A percentile compares a stretch with the other conserved stretches of the same genome.
Evolutionary conservation across 2,329 filamentous ascomycete species (phyloP).

Genomic region (Cryphonectria nitschkei): DNA sequence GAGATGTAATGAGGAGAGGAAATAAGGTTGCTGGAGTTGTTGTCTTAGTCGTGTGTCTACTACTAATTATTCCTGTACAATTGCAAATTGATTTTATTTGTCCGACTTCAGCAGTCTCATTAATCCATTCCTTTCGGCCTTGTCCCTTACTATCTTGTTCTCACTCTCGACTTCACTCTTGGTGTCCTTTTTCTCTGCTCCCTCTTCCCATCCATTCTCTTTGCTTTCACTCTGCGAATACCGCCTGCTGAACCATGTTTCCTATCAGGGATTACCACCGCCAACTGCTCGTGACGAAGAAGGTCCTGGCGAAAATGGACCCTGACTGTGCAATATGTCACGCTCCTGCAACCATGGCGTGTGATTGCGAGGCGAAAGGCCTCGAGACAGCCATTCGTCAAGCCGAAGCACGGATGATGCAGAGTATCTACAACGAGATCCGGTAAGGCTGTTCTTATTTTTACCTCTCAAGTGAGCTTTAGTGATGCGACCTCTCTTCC

Average conservation of each 20-base stretch:
- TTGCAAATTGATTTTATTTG: slow-evolving; percentile 33
- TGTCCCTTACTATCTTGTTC: background rate
- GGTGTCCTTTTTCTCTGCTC: slow-evolving; percentile 24
- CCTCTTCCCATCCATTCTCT: slow-evolving; percentile 35
- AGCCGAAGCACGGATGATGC: slow-evolving; percentile 67
- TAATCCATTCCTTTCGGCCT: slow-evolving; percentile 1
- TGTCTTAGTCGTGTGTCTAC: slow-evolving; percentile 30
- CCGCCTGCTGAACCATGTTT: slow-evolving; percentile 32
- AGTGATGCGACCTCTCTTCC: background rate
- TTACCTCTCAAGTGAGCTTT: background rate
- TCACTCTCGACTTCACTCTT: no score
- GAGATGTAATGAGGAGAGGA: slow-evolving; percentile 36
- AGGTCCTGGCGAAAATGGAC: slow-evolving; percentile 65
- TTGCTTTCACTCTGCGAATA: slow-evolving; percentile 37
- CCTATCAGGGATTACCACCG: slow-evolving; percentile 27
- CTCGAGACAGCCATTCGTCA: slow-evolving; percentile 65
- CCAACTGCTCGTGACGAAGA: slow-evolving; percentile 47
- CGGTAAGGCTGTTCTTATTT: slow-evolving; percentile 50
- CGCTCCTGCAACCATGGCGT: slow-evolving; percentile 60
- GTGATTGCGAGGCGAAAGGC: slow-evolving; percentile 69
- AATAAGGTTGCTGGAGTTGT: slow-evolving; percentile 43
- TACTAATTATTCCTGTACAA: slow-evolving; percentile 34
- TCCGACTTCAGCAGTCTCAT: slow-evolving; percentile 29
- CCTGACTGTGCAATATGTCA: slow-evolving; percentile 71
- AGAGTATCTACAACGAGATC: slow-evolving; percentile 64